Evolutionary conservation across 768 basidiomycete species (phyloP), one percentile per base, ranked within the genome.

Genomic region (Macrolepiota dolichaula): DNA sequence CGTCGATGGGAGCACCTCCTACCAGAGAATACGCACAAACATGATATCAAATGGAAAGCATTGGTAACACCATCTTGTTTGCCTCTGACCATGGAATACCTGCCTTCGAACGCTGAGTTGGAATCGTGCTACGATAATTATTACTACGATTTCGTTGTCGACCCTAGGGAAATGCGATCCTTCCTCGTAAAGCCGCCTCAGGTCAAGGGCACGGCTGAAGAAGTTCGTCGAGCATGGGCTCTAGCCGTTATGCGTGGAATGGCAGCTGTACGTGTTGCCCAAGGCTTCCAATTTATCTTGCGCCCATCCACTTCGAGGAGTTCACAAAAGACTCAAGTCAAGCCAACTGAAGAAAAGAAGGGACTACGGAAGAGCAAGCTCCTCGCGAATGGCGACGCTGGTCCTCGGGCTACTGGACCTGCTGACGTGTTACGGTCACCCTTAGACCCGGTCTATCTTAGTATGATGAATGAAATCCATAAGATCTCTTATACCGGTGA

Each of bases 391-490:
- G 87, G 88, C 40, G 87, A 85, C 19, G 66, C 76, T 44, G 76
- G 72, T 3, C 82, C 84, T 1, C 83, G 81, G 66, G 86, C 86
- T 2, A 68, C 70, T 40, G 89, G 91, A 3, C 85, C 88, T 1
- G 83, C 89, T 2, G 86, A 88, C 49, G 82, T 89, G 54, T 76
- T 88, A 66, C 76, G 74, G 51, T 80, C 81, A 0, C 82, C 87
- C 42, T 73, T 72, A 40, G 85, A 89, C 54, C 88, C 94, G 0
- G 88, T 97, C 6, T 98, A 91, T 75, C 80, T 98, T 57, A 93
- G 93, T 66, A 95, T 96, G 85, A 89, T 89, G 70, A 96, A 98
- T 70, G 93, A 96, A 73, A 94, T 98, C 46, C 96, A 98, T 72
- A 81, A 90, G 25, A 87, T 99, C 63, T 88, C 89, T 44, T 98